Base-by-base conservation (phyloP, 2,329 filamentous ascomycete species). In the Colletotrichum scovillei region DNA sequence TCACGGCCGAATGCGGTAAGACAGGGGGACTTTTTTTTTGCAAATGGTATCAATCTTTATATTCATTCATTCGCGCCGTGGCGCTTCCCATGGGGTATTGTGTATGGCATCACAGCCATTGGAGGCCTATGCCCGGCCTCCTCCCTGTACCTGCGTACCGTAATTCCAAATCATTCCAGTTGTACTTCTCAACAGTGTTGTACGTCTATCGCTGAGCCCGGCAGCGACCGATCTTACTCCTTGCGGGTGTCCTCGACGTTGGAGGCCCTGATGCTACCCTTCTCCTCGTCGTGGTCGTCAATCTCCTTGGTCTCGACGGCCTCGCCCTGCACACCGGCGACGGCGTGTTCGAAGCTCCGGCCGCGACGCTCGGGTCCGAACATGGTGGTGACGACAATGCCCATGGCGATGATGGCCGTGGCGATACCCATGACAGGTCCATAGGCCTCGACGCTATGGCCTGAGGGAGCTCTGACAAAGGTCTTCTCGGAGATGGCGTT, bases 291-390 rank as follows among this genome's bases (percentile, higher is more conserved):
- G 49, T 73, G 49, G 22, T 77, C 76, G n/a, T 80, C 76, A 3
- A 78, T 71, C 4, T 78, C 78, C 78, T 82, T 81, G 60, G 52
- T 30, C 67, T 76, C 73, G 6, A 75, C 63, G 2, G 30, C 1
- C 8, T 79, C 75, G 38, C 75, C 75, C 19, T 81, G 75, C 1
- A 82, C 75, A 65, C 84, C 84, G 8, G 83, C 83, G 19, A 85
- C 80, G 0, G 87, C 89, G 68, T 87, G 84, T 79, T 94, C 93
- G 76, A 96, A 95, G 70, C 88, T 85, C 22, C 92, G 86, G 1
- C 93, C 94, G 58, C 92, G 88, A 83, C 91, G 93, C 88, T 95
- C 94, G 0, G 93, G 93, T 0, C 94, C 94, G 67, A 95, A 79
- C 35, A 92, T 89, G 5, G 91, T 89, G 0, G 92, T 94, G 26